These are phyloP conservation scores for Entomortierella parvispora DNA, from an alignment of 192 early-diverging fungal genomes.

Conservation along the genomic window DNA sequence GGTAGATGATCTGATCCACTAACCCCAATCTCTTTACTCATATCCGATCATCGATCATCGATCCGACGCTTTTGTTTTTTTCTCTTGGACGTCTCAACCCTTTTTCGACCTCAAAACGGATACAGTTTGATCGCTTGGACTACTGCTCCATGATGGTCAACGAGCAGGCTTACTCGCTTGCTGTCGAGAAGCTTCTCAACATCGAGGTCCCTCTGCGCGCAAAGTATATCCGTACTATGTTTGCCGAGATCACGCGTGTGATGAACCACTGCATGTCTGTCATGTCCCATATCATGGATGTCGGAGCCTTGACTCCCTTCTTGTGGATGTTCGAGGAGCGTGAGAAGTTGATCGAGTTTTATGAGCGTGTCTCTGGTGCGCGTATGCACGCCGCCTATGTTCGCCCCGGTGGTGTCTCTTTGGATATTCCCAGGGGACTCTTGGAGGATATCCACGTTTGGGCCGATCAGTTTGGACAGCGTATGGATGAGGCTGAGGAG, in stretches of 20 bases:
- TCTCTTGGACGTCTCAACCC: no score
- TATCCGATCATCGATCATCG: not conserved
- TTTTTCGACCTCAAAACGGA: no score
- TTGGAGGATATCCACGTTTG: constrained; percentile 96
- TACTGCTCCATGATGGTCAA: constrained; percentile 99
- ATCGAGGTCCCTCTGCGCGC: constrained; percentile 93
- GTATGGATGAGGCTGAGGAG: constrained; percentile 96
- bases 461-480: constrained; percentile 89
- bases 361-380: constrained; percentile 98
- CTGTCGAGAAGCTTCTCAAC: constrained; percentile 98
- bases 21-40: no score
- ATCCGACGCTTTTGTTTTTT: not conserved
- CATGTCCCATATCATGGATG: constrained; percentile 96
- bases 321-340: constrained; percentile 99
- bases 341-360: constrained; percentile 99
- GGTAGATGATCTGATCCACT: no score
- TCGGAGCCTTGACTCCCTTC: constrained; percentile 98
- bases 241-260: constrained; percentile 97
- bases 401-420: constrained; percentile 93
- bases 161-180: constrained; percentile 97
- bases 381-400: constrained; percentile 98
- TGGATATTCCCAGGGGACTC: constrained; percentile 93
- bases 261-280: constrained; percentile 99
- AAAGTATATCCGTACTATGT: constrained; percentile 97
- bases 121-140: constrained; percentile 91